These are phyloP conservation scores for Rickenella mellea DNA, from an alignment of 768 basidiomycete species.

Conservation along the genomic window DNA sequence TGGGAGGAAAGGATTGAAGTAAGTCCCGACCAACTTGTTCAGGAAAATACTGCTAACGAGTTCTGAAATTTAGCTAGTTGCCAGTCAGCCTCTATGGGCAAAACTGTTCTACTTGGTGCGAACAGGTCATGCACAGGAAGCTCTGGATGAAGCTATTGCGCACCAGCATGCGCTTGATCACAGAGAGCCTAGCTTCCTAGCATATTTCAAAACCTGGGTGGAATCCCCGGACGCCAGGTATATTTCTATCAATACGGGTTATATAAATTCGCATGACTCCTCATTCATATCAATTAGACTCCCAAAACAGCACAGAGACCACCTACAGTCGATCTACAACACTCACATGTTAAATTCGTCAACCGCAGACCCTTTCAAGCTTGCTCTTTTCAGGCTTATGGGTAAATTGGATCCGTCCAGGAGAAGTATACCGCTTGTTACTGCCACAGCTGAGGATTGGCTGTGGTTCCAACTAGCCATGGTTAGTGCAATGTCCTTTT, in stretches of 20 bases:
- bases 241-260: conserved; percentile 12
- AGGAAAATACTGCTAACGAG: background rate
- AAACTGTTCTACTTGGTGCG: conserved; percentile 88
- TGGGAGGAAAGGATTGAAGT: conserved; percentile 91
- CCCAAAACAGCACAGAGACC: conserved; percentile 67
- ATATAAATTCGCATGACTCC: conserved; percentile 2
- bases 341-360: conserved; percentile 85
- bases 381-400: conserved; percentile 92
- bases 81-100: conserved; percentile 88
- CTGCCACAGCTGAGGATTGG: conserved; percentile 94
- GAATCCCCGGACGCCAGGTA: conserved; percentile 73
- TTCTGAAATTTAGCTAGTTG: conserved; percentile 49
- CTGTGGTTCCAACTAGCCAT: conserved; percentile 94
- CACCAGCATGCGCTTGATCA: conserved; percentile 65
- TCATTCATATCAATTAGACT: conserved; percentile 30
- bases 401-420: conserved; percentile 81
- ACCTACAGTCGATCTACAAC: conserved; percentile 72
- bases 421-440: conserved; percentile 75
- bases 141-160: conserved; percentile 62
- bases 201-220: conserved; percentile 76
- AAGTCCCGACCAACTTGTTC: conserved; percentile 10
- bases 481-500: conserved; percentile 26
- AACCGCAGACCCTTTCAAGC: conserved; percentile 89
- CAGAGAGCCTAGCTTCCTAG: conserved; percentile 75
- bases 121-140: conserved; percentile 74